Conservation (phyloP, 768 basidiomycete species). For the Sarcomyxa edulis region DNA sequence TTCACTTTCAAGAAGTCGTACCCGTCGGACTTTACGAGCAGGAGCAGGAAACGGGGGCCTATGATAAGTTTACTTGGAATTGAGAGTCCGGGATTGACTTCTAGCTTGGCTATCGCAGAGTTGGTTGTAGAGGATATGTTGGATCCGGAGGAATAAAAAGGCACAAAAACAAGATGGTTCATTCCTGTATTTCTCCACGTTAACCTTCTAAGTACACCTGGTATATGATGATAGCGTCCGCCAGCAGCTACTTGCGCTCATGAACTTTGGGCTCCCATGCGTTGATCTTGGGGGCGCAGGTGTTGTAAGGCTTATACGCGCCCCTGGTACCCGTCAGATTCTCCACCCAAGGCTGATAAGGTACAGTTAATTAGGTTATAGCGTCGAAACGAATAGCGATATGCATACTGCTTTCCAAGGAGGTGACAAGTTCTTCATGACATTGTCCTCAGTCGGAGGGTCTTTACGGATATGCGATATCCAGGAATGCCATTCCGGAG, state of each 20-base stretch:
- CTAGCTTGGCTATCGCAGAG: constrained; percentile 83
- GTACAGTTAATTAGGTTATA: constrained; percentile 1
- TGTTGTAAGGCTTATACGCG: constrained; percentile 87
- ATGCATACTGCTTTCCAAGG: constrained; percentile 77
- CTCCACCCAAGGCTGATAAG: constrained; percentile 71
- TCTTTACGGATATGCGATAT: constrained; percentile 83
- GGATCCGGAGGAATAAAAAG: constrained; percentile 13
- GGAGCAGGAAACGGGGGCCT: constrained; percentile 24
- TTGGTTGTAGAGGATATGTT: constrained; percentile 64
- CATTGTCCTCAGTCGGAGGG: constrained; percentile 69
- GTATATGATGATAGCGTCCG: no score
- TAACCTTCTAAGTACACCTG: no score
- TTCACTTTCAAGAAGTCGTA: constrained; percentile 71
- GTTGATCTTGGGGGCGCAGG: constrained; percentile 72
- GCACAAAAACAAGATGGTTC: no score
- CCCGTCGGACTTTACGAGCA: constrained; percentile 26
- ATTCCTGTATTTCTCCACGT: no score
- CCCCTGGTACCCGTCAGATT: constrained; percentile 92
- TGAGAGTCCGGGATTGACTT: constrained; percentile 89
- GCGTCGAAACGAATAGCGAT: background rate
- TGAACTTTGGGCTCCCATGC: constrained; percentile 82
- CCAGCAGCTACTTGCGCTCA: no score
- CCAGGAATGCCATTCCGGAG: constrained; percentile 98
- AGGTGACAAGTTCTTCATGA: constrained; percentile 65
- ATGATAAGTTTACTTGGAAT: constrained; percentile 89